Base-by-base conservation (phyloP, 352 stramenopile genomes). In the Phytopythium cucurbitacearum region DNA sequence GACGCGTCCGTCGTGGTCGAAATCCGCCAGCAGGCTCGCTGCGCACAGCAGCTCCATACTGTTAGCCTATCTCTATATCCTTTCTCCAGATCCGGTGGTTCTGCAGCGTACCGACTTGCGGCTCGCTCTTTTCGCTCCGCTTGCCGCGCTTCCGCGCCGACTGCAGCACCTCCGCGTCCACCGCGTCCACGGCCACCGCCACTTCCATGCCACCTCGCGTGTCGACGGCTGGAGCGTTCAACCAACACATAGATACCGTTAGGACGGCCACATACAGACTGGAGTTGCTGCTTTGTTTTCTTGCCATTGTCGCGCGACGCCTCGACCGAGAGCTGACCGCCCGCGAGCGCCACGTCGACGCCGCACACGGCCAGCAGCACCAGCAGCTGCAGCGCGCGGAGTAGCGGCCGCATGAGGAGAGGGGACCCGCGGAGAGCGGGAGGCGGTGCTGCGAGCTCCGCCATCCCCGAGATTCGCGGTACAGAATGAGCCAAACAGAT, bases 11-110 rank as follows among this genome's bases (percentile, higher is more conserved):
- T 94, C 80, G 34, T 89, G 63, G 57, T 94, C 77, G 52, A 91
- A 89, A 43, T 94, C 83, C 7, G 82, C 83, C 48, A 94, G 53
- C 40, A 91, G 59, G 54, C 78, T 87, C 60, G 87, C 80, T 89
- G 44, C 36, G 58, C 51, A 4, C 10, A 34, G 41, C 28, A 16
- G 12, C 28, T 33, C 44, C 43, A 48, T 21, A 38, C 28, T 28
- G 5, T 8, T 10, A 38, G 8, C 43, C 4, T n/a, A 32, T 50
- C 28, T 39, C 4, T 52, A 33, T 16, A 4, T 52, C 32, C 9
- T 9, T 4, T 2, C 47, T n/a, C 34, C 35, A 16, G n/a, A 7
- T 33, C 4, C 0, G 11, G 38, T 12, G 28, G 4, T 21, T 60
- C 48, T 35, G 34, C 41, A 35, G 61, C 64, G 48, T 68, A 76